Percentiles rank a stretch among this genome's conserved stretches.
Evolutionary conservation across 23 red algal species (phyloP).

Genomic region (Agarophyton chilense): DNA sequence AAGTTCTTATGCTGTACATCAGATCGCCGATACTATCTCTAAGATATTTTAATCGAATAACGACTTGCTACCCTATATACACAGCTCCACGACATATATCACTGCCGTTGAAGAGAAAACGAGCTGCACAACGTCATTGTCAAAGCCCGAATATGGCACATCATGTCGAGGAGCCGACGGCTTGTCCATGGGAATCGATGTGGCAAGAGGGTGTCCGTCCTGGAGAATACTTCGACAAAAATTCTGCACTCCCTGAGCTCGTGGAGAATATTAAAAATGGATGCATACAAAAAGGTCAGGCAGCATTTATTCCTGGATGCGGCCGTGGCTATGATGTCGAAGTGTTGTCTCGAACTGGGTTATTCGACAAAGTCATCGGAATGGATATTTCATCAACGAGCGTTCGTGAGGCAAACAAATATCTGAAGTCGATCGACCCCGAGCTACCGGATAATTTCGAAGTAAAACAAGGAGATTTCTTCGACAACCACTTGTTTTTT

Average conservation of each 20-base stretch:
- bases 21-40: too few relatives aligned
- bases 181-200: constrained; percentile 29
- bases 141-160: neutral
- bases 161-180: neutral
- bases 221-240: constrained; percentile 36
- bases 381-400: constrained; percentile 63
- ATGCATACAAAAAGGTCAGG: constrained; percentile 2
- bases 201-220: constrained; percentile 29
- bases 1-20: too few relatives aligned
- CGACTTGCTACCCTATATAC: too few relatives aligned
- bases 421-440: constrained; percentile 21
- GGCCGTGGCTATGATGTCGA: constrained; percentile 85
- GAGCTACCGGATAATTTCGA: neutral
- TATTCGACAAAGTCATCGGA: constrained; percentile 49
- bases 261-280: neutral
- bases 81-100: too few relatives aligned
- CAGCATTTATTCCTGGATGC: constrained; percentile 79
- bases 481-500: constrained; percentile 7
- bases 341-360: constrained; percentile 36
- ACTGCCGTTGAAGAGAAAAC: too few relatives aligned
- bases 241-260: constrained; percentile 23
- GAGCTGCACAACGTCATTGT: too few relatives aligned
- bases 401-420: constrained; percentile 21
- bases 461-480: constrained; percentile 71
- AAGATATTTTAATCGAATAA: too few relatives aligned